phyloP scores from a whole-genome alignment of 2,329 filamentous ascomycete genomes.

The Fragosphaeria purpurea region DNA sequence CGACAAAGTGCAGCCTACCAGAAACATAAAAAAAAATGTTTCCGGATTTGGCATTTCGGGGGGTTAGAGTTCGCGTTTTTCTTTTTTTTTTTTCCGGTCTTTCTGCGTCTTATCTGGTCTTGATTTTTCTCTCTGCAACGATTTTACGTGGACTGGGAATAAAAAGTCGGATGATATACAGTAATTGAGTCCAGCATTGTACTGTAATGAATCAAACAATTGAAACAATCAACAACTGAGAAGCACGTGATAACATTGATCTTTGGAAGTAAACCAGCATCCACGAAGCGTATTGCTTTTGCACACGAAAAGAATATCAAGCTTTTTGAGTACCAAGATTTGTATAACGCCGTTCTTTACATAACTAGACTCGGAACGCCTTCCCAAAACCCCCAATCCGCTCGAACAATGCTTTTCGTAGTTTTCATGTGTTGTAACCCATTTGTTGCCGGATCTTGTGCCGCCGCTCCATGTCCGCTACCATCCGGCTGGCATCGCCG shows the following conservation, averaged over 20 bases:
- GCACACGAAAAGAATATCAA: no score
- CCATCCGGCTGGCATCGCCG: slow-evolving; percentile 29
- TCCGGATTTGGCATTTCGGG: background rate
- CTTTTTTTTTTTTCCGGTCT: slow-evolving; percentile 3
- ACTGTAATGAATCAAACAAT: slow-evolving; percentile 12
- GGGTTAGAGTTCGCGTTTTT: slow-evolving; percentile 10
- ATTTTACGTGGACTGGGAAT: background rate
- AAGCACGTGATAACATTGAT: background rate
- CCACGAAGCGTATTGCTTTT: no score
- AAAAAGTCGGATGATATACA: slow-evolving; percentile 8
- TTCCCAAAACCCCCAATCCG: no score
- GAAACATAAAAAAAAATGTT: no score
- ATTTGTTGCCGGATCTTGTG: slow-evolving; percentile 24
- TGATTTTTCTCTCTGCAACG: background rate
- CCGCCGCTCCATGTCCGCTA: slow-evolving; percentile 26
- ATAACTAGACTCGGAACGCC: no score
- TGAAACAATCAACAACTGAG: background rate
- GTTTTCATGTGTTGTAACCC: slow-evolving; percentile 17
- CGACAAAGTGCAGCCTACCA: slow-evolving; percentile 11
- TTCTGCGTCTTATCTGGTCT: slow-evolving; percentile 9
- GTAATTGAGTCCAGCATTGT: background rate
- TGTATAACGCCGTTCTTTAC: no score
- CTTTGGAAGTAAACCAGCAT: background rate
- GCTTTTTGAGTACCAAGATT: no score
- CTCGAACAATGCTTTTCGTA: no score